A percentile compares a stretch with the other conserved stretches of the same genome.
Evolutionary conservation across 257 asterid species (phyloP).

Genomic region (Solanum habrochaites): DNA sequence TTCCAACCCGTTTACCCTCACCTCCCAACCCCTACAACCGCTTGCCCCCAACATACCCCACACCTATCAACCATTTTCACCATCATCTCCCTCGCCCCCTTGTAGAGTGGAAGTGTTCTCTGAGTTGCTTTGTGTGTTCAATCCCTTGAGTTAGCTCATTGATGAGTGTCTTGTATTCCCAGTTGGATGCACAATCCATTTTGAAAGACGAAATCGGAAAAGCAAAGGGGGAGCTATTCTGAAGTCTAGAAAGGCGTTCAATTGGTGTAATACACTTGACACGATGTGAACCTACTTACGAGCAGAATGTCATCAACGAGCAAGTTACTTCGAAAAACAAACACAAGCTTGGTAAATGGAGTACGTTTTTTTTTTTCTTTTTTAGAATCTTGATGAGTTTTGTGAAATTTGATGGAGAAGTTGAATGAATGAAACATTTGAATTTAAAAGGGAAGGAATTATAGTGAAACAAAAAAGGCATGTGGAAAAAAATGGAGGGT

Average conservation of each 20-base stretch:
- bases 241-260: background rate
- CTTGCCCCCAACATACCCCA: too few relatives aligned
- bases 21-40: too few relatives aligned
- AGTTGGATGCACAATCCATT: conserved; percentile 37
- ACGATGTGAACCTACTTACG: background rate
- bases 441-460: conserved; percentile 17
- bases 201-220: background rate
- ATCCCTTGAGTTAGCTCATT: conserved; percentile 68
- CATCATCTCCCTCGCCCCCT: too few relatives aligned
- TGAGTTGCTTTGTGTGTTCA: conserved; percentile 72
- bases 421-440: conserved; percentile 3
- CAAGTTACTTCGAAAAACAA: background rate
- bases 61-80: too few relatives aligned
- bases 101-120: conserved; percentile 26
- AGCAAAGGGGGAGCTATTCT: background rate
- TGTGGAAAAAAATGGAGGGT: background rate
- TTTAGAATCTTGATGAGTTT: background rate
- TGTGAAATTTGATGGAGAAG: background rate
- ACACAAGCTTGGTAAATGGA: background rate
- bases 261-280: background rate
- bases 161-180: conserved; percentile 37
- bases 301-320: background rate
- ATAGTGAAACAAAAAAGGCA: background rate
- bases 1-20: too few relatives aligned
- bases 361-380: background rate